Evolutionary conservation across 176 grass and related monocot species (phyloP).

Genomic region (Elaeis guineensis): DNA sequence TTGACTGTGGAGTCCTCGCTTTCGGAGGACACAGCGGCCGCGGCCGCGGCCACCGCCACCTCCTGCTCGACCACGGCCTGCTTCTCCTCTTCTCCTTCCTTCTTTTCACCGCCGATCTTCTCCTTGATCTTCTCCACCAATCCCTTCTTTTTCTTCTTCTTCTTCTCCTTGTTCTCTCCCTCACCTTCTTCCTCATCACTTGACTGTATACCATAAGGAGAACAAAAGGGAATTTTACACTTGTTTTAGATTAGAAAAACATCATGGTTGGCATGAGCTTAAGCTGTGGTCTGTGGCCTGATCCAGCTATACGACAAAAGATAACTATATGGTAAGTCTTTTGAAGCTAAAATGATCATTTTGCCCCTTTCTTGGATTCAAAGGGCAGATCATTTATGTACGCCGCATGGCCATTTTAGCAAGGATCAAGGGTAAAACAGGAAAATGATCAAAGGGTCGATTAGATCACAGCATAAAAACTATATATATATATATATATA

Average conservation of each 20-base stretch:
- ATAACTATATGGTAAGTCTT: no score
- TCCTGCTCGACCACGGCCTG: neutral
- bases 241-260: no score
- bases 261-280: no score
- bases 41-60: neutral
- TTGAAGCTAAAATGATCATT: no score
- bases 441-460: no score
- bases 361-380: no score
- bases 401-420: no score
- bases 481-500: no score
- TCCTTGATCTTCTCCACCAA: constrained; percentile 89
- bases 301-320: no score
- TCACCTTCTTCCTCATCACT: constrained; percentile 80
- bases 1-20: constrained; percentile 33
- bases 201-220: constrained; percentile 32
- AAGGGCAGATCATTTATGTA: no score
- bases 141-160: constrained; percentile 88
- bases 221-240: neutral
- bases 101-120: constrained; percentile 54
- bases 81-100: constrained; percentile 21
- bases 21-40: neutral
- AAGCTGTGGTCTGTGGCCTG: no score
- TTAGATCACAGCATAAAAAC: neutral
- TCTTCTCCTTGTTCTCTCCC: constrained; percentile 67
- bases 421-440: no score